Evolutionary conservation across 2,329 filamentous ascomycete species (phyloP), one percentile per base, ranked within the genome.

Genomic region (Fusarium xylarioides): DNA sequence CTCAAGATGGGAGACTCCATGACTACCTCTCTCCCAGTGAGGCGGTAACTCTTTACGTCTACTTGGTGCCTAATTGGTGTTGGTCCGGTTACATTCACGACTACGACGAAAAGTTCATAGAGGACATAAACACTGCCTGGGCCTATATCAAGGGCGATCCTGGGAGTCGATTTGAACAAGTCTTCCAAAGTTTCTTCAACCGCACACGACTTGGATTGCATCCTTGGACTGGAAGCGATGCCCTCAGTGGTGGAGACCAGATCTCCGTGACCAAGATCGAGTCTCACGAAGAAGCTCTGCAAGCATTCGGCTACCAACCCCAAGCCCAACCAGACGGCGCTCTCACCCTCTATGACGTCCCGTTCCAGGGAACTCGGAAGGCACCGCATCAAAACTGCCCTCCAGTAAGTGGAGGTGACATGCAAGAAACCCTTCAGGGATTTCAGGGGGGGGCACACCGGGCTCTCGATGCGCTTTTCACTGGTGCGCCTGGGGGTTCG

Each of bases 21-120:
- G 18, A 4, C 6, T 35, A 35, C 26, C 30, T 76, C 5, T 19
- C 12, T 1, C 63, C 21, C 5, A 11, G 18, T 6, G 43, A 62
- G 12, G 26, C 60, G 15, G 11, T 59, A 21, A 30, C 21, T 5
- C 44, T 75, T 7, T 73, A 71, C 19, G 47, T 75, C 18, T 50
- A 46, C 44, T 42, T 62, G 14, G 38, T 75, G 11, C 54, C 58
- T 11, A 34, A 38, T 12, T 47, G 53, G n/a, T 44, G 46, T 42
- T 74, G 69, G 66, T 4, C 4, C 3, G 46, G n/a, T 3, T 7
- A 40, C 14, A 35, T 47, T 7, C 9, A n/a, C 4, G 21, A 30
- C 7, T 66, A 61, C 15, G 15, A 47, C 14, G 4, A n/a, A 10
- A 11, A 30, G 4, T 75, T 75, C 46, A 43, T 11, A 23, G 23